Conservation (phyloP, 495 filamentous ascomycete species). For the Thozetella sp. region DNA sequence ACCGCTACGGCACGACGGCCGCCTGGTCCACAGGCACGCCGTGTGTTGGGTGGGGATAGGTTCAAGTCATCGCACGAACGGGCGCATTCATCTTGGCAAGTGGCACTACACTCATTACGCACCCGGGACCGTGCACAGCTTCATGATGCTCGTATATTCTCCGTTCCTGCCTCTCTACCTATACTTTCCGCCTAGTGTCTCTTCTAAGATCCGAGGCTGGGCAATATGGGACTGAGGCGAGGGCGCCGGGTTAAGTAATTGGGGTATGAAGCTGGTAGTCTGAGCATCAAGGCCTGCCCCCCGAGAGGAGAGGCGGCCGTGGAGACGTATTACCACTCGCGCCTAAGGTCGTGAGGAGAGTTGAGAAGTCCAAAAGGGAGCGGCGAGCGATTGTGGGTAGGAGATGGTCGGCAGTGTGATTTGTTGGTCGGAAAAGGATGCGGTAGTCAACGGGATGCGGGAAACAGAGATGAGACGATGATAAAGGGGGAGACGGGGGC, state of each 20-base stretch:
- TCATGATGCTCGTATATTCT: conserved; percentile 27
- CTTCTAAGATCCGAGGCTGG: conserved; percentile 18
- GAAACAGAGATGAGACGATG: conserved; percentile 10
- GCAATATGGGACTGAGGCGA: conserved; percentile 4
- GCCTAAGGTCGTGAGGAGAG: conserved; percentile 13
- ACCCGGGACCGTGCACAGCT: no score
- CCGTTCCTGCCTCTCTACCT: conserved; percentile 19
- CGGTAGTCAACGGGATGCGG: conserved; percentile 4
- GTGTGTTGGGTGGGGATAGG: no score
- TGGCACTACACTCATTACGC: no score
- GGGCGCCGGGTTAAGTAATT: conserved; percentile 3
- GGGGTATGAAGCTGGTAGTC: neutral
- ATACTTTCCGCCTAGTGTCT: conserved; percentile 19
- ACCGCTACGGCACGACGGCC: no score
- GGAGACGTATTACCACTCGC: conserved; percentile 14
- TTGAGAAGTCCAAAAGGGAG: conserved; percentile 13
- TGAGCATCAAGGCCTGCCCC: neutral
- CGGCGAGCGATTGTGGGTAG: conserved; percentile 7
- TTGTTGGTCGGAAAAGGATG: conserved; percentile 7
- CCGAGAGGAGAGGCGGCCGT: conserved; percentile 10
- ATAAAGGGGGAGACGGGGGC: conserved; percentile 4
- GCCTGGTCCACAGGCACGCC: no score
- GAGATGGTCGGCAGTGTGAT: conserved; percentile 6
- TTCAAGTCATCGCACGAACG: no score
- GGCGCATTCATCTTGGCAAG: no score